Base-by-base conservation (phyloP, 1,284 basidiomycete genomes). In the Waitea zeae region DNA sequence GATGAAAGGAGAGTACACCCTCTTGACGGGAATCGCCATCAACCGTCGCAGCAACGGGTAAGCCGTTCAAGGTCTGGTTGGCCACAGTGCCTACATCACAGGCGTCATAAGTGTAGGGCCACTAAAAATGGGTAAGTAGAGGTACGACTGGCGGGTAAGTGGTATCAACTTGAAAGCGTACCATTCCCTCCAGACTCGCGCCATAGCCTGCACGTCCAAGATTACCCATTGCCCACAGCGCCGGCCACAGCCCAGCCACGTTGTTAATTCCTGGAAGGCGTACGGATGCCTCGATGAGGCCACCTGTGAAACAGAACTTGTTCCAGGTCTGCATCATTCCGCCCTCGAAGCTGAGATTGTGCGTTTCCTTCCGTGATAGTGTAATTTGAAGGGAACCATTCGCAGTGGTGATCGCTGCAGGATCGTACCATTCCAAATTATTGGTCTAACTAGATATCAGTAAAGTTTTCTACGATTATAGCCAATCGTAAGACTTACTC, bases 281-380 rank as follows among this genome's bases (percentile, higher is more conserved):
- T 13, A 67, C 62, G 24, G 58, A 58, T 3, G 74, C 75, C 49
- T 74, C 67, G 31, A 80, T 58, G 38, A 77, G 54, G 14, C 77
- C 78, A 3, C 79, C 79, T 0, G 76, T 84, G 51, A 89, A 90
- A 52, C 84, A 89, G 47, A 88, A 76, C 52, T 87, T 81, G 45
- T 64, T 65, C 62, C 63, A 64, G 24, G 45, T 43, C 12, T 45
- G 40, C 30, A 58, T 41, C 47, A 46, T 53, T n/a, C 50, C 50
- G 39, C 44, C 44, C 17, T 38, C 52, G 49, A 64, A 72, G 48
- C 70, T 59, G 40, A 74, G 56, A 33, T 62, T 63, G 47, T 73
- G 62, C 29, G 52, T 62, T n/a, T 53, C 44, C 41, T 58, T 54
- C 45, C 63, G 49, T 3, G 53, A 56, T 46, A 70, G 50, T 0